Base-by-base conservation (phyloP, 345 rosid genomes). In the Balakata baccata region DNA sequence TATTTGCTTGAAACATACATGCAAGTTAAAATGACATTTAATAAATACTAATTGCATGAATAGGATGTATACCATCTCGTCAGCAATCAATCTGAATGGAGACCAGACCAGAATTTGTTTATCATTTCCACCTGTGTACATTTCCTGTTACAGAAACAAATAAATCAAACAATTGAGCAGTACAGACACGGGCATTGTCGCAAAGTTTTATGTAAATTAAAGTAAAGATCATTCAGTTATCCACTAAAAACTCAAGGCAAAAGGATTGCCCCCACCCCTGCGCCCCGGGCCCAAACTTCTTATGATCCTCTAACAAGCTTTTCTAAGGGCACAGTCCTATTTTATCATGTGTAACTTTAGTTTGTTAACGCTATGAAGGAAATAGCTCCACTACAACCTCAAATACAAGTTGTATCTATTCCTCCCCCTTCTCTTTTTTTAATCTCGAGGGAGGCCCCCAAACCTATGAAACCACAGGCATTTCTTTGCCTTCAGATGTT, bases 61-160 rank as follows among this genome's bases (percentile, higher is more conserved):
- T 51, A 49, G 47, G 50, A 49, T 37, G 74, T 75, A 56, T 79
- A 86, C 87, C 72, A 51, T 59, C 80, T 81, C 97, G 51, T 75
- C 77, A 4, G 85, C 74, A 57, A 74, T 56, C 72, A 72, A 68
- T 75, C 81, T 78, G 64, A 84, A 50, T 43, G 97, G 92, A 75
- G 97, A 92, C 98, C 99, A 95, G 29, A 88, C 92, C 52, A 92
- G 96, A 79, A 89, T 95, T 78, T 90, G 89, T 78, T 93, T 81
- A 81, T 92, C 97, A 73, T 70, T 81, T 52, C 97, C 89, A 51
- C 98, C 90, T 2, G 98, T 87, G 86, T 89, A 95, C 66, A 95
- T 81, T 80, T 92, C 98, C 97, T 89, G 85, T 45, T 68, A 58
- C 43, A 59, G 68, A 46, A 52, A 53, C 23, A 75, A 74, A 39